These are phyloP conservation scores for Uncinocarpus reesii DNA, from an alignment of 2,329 filamentous ascomycete genomes.

Conservation along the genomic window DNA sequence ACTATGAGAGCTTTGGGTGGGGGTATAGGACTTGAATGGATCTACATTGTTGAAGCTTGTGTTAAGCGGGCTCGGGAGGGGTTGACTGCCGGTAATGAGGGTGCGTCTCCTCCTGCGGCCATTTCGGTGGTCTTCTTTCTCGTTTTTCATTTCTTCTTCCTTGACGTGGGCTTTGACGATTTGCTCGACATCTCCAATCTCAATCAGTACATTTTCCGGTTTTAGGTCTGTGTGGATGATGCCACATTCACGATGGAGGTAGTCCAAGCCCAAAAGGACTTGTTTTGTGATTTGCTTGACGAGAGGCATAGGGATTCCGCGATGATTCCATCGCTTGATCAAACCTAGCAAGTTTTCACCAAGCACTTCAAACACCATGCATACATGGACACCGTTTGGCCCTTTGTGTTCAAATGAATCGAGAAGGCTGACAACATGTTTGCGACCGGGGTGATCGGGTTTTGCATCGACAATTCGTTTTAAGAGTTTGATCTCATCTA, in stretches of 20 bases:
- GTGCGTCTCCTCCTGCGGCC: constrained; percentile 81
- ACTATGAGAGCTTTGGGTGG: constrained; percentile 54
- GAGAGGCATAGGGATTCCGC: constrained; percentile 88
- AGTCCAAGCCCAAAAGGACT: constrained; percentile 87
- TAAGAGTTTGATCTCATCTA: constrained; percentile 97
- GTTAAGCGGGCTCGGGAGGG: constrained; percentile 86
- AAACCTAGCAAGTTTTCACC: constrained; percentile 89
- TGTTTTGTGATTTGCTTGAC: constrained; percentile 99
- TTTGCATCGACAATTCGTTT: constrained; percentile 96
- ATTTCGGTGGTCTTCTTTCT: constrained; percentile 84
- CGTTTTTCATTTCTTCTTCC: constrained; percentile 54
- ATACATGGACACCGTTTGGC: constrained; percentile 90
- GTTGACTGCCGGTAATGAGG: constrained; percentile 93
- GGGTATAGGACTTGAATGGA: constrained; percentile 49
- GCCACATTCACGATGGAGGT: constrained; percentile 92
- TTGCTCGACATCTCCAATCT: constrained; percentile 97
- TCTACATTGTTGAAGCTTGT: constrained; percentile 76
- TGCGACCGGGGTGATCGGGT: constrained; percentile 82
- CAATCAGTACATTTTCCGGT: constrained; percentile 95
- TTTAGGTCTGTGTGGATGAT: constrained; percentile 98
- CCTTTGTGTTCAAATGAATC: constrained; percentile 98
- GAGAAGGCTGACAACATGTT: constrained; percentile 88
- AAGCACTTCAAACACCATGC: constrained; percentile 98
- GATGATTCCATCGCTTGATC: constrained; percentile 97
- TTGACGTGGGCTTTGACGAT: constrained; percentile 96